Base-by-base conservation (phyloP, 1,284 basidiomycete species). In the Earliella scabrosa region DNA sequence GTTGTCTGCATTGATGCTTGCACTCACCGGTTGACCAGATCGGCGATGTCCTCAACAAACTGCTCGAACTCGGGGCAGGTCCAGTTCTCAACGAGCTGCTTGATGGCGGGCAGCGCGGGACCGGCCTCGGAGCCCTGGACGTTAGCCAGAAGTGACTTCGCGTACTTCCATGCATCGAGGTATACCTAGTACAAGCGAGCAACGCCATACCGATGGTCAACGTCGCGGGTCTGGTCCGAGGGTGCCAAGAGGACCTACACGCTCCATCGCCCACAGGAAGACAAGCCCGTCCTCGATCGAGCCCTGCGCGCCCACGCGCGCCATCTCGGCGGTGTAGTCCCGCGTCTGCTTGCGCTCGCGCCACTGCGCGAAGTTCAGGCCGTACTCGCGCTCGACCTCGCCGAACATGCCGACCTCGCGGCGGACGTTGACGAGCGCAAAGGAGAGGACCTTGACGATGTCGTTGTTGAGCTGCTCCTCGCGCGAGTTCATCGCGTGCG, bases 181-280 rank as follows among this genome's bases (percentile, higher is more conserved):
- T 91, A 90, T 14, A 74, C 67, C 75, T 77, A n/a, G n/a, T n/a
- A n/a, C n/a, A n/a, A n/a, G n/a, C n/a, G n/a, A n/a, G 38, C 11
- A 48, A 3, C 18, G 43, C 3, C 23, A 44, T 20, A 4, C 23
- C 39, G 13, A 24, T 26, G 20, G n/a, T 4, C 18, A 39, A 59
- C 18, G 24, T 24, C 56, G 50, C 2, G n/a, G 9, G 9, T 10
- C 32, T 13, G 20, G 23, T 3, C 20, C n/a, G 31, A 39, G 5
- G n/a, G n/a, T n/a, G n/a, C n/a, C 11, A 26, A 8, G 4, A 32
- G 27, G 35, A 63, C 72, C 46, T 56, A 87, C 87, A 73, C 82
- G 80, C 69, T 91, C 89, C 88, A 91, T 91, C 1, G 86, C 86
- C 88, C 88, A 91, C 16, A 92, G 69, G 59, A 90, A 85, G 4